Evolutionary conservation across 192 early-diverging fungal genomes (phyloP), one percentile per base, ranked within the genome.

Genomic region (Umbelopsis sp.): DNA sequence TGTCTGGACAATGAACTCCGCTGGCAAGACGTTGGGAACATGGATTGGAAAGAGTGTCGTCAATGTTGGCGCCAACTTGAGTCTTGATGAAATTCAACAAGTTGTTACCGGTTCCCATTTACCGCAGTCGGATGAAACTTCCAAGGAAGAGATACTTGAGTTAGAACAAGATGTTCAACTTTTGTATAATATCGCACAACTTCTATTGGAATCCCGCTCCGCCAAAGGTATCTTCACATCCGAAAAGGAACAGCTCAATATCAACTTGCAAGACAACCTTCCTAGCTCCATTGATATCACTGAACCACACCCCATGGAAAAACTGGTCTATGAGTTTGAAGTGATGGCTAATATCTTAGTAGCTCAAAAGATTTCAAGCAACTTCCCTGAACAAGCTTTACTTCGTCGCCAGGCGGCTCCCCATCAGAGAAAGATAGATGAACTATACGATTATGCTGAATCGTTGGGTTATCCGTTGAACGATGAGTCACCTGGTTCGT

Each of bases 241-340:
- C 4, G 36, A 65, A 34, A 43, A 59, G 22, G 51, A 72, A 21
- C 43, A 62, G 17, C 43, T 96, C 50, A 94, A 92, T 77, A 91
- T 97, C 29, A 86, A 90, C 7, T 97, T 98, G 81, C 91, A 90
- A n/a, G 95, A 96, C 70, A 90, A 94, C 72, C 91, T 94, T 66
- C 96, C 97, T 10, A 87, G 93, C 8, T 94, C 92, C 65, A 94
- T 97, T 49, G 92, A 93, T 69, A 82, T 96, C 70, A 94, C 94
- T 82, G 93, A 96, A 65, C 83, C 94, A 31, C 95, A 96, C 80
- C 95, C 96, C 52, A 91, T 94, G n/a, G 95, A 96, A 78, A 88
- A 90, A 4, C 80, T 97, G 21, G 92, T 98, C 38, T 94, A 97
- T 76, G 97, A 98, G 76, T 98, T 98, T 73, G 96, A 97, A 93